These are phyloP conservation scores for Ceratorhiza oryzae-sativae DNA, from an alignment of 1,284 basidiomycete genomes.

Conservation along the genomic window DNA sequence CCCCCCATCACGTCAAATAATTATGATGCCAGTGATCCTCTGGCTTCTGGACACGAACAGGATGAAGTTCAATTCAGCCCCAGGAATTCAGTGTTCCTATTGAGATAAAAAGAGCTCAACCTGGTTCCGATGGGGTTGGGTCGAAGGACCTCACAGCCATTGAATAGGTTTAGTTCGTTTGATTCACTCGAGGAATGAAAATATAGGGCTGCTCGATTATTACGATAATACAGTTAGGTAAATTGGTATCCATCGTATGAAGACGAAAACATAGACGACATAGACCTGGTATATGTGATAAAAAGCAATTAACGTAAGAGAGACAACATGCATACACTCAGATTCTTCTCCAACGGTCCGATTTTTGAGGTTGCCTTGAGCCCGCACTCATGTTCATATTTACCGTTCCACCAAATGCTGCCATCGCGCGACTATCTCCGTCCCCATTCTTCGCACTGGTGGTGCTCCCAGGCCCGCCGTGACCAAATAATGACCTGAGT, in stretches of 20 bases:
- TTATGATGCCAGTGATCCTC: slow-evolving; percentile 36
- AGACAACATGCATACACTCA: not conserved
- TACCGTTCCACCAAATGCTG: slow-evolving; percentile 30
- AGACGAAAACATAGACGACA: slow-evolving; percentile 44
- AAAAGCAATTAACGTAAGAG: not conserved
- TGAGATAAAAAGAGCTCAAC: slow-evolving; percentile 41
- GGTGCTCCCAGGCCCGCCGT: not conserved
- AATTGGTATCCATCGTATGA: too few relatives aligned
- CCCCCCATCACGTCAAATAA: slow-evolving; percentile 42
- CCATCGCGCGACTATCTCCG: slow-evolving; percentile 9
- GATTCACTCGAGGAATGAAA: too few relatives aligned
- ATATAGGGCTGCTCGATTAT: too few relatives aligned
- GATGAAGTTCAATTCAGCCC: too few relatives aligned
- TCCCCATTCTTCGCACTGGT: not conserved
- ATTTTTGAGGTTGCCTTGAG: slow-evolving; percentile 6
- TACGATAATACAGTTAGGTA: too few relatives aligned
- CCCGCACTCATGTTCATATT: slow-evolving; percentile 28
- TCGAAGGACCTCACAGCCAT: slow-evolving; percentile 41
- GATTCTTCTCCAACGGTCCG: slow-evolving; percentile 19
- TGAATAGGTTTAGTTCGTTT: too few relatives aligned
- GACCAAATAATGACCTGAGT: slow-evolving; percentile 17
- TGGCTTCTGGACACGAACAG: slow-evolving; percentile 56
- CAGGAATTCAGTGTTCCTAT: slow-evolving; percentile 42
- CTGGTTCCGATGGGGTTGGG: slow-evolving; percentile 22
- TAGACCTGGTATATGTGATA: not conserved